Conservation (phyloP, 2,329 filamentous ascomycete genomes). For the Epichloe baconii region DNA sequence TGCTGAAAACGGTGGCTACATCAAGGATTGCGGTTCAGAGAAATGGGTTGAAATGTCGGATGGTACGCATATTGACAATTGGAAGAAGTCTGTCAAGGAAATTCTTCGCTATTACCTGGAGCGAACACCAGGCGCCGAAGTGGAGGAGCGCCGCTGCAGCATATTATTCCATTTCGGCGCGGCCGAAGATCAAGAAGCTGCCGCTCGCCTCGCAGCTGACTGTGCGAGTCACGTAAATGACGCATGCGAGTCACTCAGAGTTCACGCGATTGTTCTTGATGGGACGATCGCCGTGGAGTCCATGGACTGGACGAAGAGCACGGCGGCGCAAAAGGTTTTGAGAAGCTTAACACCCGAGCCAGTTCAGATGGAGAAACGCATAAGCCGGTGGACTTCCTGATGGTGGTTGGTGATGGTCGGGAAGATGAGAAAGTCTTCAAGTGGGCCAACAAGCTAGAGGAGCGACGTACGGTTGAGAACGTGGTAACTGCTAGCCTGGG, state of each 20-base stretch:
- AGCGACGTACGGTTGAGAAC: conserved; percentile 45
- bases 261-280: conserved; percentile 72
- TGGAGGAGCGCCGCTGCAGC: conserved; percentile 86
- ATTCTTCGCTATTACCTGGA: conserved; percentile 86
- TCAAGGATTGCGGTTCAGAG: conserved; percentile 55
- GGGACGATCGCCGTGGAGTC: conserved; percentile 76
- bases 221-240: conserved; percentile 94
- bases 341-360: conserved; percentile 34
- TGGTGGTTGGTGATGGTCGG: conserved; percentile 80
- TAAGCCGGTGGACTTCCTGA: conserved; percentile 63
- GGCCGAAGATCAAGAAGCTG: conserved; percentile 62
- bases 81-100: conserved; percentile 72
- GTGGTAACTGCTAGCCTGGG: conserved; percentile 81
- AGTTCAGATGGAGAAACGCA: conserved; percentile 15
- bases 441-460: conserved; percentile 73
- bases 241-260: conserved; percentile 68
- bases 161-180: conserved; percentile 83
- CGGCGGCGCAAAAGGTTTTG: conserved; percentile 64
- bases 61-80: conserved; percentile 52
- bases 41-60: conserved; percentile 73
- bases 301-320: conserved; percentile 75
- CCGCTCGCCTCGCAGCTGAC: conserved; percentile 70
- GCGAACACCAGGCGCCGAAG: conserved; percentile 72
- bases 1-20: conserved; percentile 87
- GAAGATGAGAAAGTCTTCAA: conserved; percentile 91